Evolutionary conservation across 1,139 yeast genomes (phyloP), one percentile per base, ranked within the genome.

Genomic region (Lodderomyces jiufengensis): DNA sequence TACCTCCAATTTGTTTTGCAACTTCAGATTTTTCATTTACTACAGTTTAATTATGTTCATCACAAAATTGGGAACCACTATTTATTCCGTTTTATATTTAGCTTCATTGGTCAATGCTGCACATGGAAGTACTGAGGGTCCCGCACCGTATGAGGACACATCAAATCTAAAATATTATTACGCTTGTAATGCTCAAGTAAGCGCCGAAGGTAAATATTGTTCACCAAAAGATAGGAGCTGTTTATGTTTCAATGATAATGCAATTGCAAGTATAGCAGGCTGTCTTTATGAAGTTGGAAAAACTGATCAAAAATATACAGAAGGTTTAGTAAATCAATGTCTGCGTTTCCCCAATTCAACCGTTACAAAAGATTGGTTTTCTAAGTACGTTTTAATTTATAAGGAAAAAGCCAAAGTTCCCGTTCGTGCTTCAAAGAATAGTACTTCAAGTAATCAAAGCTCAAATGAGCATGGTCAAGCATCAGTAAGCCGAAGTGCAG

Each of bases 291-390:
- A n/a, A 7, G 11, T 23, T 9, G 24, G 24, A 3, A 18, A 26
- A 14, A 25, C 29, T 3, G 10, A 24, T 2, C 21, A 32, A 25
- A 22, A 25, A 12, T 14, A 28, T 9, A 26, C 36, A 13, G 24
- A 39, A 3, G 31, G 27, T 3, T 29, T 41, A 10, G 34, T 31
- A 12, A 32, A 34, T 9, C 33, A 27, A 8, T 55, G 61, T 43
- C 4, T 5, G 9, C 8, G 12, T 16, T 24, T 5, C 7, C 20
- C 20, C 5, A 18, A 18, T 18, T 5, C 20, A 5, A 18, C 20
- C 7, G 20, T 18, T 18, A 7, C 5, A 5, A 18, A 18, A 18
- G 20, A 18, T 7, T 18, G 20, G 20, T 18, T 5, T 18, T 18
- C 20, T 5, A 18, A 18, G 7, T 18, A 18, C 7, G 7, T 18